Base-by-base conservation (phyloP, 768 basidiomycete species). In the Russula lepida region DNA sequence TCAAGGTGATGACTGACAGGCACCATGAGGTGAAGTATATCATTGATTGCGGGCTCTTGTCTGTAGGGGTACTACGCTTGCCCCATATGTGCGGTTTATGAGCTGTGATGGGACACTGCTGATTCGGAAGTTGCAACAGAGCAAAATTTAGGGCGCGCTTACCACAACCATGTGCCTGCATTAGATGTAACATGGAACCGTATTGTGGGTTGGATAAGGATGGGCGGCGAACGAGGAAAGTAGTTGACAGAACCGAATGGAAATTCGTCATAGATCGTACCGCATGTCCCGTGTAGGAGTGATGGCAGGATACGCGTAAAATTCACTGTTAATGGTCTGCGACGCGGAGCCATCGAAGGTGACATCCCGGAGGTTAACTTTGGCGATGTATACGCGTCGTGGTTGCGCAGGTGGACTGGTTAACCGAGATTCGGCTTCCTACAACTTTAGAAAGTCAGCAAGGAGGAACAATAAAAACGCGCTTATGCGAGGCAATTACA, bases 251-350 rank as follows among this genome's bases (percentile, higher is more conserved):
- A 35, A 13, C 35, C 12, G 32, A 32, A 35, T 12, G 35, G n/a
- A n/a, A n/a, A n/a, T n/a, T n/a, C n/a, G 15, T 7, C 32, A 33
- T 11, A 33, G 32, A 11, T 33, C 32, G 32, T 33, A n/a, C n/a
- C n/a, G n/a, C 35, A 35, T 46, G 58, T 64, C 30, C 27, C 54
- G 25, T 60, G 47, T 21, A 54, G 66, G 17, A 62, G 64, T 6
- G 69, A 55, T 12, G 19, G 27, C 27, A 19, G 44, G 5, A 32
- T 54, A 21, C 25, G 9, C n/a, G 49, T 60, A 53, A n/a, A 12
- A 21, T 23, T 49, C 33, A 28, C 35, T 37, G 39, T 23, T 30
- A 28, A 35, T 17, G 2, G 8, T 27, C 32, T 15, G 21, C 52
- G 17, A 6, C 43, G 55, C 21, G 39, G 27, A 52, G 25, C 3